These are phyloP conservation scores for Saccharomyces mikatae DNA, from an alignment of 805 yeast genomes.

Conservation along the genomic window DNA sequence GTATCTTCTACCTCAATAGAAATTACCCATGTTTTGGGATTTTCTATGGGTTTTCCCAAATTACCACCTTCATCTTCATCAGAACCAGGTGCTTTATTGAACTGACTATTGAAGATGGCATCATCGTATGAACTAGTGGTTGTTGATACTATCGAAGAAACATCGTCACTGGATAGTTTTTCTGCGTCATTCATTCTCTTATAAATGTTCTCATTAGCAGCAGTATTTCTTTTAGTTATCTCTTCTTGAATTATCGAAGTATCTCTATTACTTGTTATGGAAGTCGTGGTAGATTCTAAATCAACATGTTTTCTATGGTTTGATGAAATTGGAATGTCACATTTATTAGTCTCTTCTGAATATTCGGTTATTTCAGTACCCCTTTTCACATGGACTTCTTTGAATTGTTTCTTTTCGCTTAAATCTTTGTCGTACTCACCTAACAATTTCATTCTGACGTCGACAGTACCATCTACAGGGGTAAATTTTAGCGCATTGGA, in stretches of 20 bases:
- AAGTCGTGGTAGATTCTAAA: conserved; percentile 1
- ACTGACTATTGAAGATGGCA: conserved; percentile 37
- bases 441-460: conserved; percentile 50
- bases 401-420: conserved; percentile 36
- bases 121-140: conserved; percentile 36
- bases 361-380: conserved; percentile 14
- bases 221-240: not conserved
- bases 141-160: conserved; percentile 14
- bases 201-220: conserved; percentile 1
- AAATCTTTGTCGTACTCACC: conserved; percentile 61
- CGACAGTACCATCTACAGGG: conserved; percentile 77
- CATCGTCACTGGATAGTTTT: conserved; percentile 7
- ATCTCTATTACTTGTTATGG: conserved; percentile 4
- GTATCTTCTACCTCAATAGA: conserved; percentile 72
- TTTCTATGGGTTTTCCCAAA: conserved; percentile 17
- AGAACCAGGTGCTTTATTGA: conserved; percentile 24
- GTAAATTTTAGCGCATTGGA: conserved; percentile 89
- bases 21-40: conserved; percentile 33
- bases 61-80: conserved; percentile 19
- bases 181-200: conserved; percentile 5
- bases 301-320: conserved; percentile 10
- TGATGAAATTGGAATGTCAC: not conserved
- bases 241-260: not conserved
- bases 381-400: conserved; percentile 39
- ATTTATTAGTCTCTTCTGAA: not conserved